Conservation (phyloP, 192 early-diverging fungal species). For the Podila minutissima region DNA sequence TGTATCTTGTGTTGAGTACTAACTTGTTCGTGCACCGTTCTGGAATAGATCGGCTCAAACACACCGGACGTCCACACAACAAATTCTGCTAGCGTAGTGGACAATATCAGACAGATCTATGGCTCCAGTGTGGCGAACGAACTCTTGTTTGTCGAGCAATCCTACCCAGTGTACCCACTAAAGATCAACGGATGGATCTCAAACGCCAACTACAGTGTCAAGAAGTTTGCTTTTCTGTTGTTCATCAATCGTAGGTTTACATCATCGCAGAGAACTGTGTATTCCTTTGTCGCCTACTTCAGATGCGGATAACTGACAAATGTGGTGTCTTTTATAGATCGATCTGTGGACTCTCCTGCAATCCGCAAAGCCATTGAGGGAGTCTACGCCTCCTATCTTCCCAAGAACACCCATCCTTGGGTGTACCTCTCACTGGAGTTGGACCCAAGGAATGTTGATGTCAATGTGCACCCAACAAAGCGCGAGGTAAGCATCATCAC, state of each 20-base stretch:
- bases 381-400: conserved; percentile 82
- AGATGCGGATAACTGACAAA: conserved; percentile 5
- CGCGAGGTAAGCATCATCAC: conserved; percentile 64
- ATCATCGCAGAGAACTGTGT: not conserved
- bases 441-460: conserved; percentile 91
- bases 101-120: conserved; percentile 88
- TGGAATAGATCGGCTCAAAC: conserved; percentile 65
- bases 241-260: conserved; percentile 89
- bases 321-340: conserved; percentile 59
- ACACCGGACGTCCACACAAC: conserved; percentile 85
- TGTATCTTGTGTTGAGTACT: too few relatives aligned
- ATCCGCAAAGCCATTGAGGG: conserved; percentile 86
- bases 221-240: conserved; percentile 85
- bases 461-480: conserved; percentile 99
- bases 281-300: not conserved
- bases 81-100: conserved; percentile 65
- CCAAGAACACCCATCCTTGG: conserved; percentile 91
- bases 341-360: conserved; percentile 83
- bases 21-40: not conserved
- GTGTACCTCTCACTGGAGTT: conserved; percentile 91
- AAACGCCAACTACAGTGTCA: conserved; percentile 89
- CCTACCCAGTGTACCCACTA: conserved; percentile 61
- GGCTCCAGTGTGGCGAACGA: conserved; percentile 84
- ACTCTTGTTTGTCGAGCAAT: conserved; percentile 71
- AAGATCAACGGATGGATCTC: conserved; percentile 84